Evolutionary conservation across 306 rosid genomes (phyloP).

Genomic region (Rubus idaeus): DNA sequence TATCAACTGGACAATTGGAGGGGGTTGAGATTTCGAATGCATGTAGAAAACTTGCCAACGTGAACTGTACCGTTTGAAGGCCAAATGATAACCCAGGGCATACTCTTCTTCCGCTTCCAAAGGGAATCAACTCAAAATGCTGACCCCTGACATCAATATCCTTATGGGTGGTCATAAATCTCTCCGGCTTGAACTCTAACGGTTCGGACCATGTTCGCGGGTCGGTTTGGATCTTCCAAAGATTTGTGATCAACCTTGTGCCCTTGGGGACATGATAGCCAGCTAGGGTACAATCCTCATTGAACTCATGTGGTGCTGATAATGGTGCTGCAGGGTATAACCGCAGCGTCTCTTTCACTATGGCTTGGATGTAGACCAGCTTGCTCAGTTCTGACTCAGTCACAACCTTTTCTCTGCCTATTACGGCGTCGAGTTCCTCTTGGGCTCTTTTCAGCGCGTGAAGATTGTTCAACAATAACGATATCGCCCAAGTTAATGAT

Average conservation of each 20-base stretch:
- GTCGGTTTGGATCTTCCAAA: slow-evolving; percentile 54
- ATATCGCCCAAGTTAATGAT: slow-evolving; percentile 38
- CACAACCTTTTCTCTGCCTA: slow-evolving; percentile 46
- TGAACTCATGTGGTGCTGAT: slow-evolving; percentile 33
- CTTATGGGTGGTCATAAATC: slow-evolving; percentile 45
- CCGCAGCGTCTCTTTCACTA: slow-evolving; percentile 22
- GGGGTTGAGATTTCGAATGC: neutral
- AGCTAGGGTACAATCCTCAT: slow-evolving; percentile 37
- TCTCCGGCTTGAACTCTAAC: slow-evolving; percentile 51
- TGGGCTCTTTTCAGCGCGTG: slow-evolving; percentile 24
- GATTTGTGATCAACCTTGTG: slow-evolving; percentile 39
- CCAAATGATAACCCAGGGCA: slow-evolving; percentile 38
- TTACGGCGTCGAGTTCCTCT: slow-evolving; percentile 15
- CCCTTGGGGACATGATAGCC: slow-evolving; percentile 42
- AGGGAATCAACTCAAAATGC: slow-evolving; percentile 10
- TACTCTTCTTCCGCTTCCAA: slow-evolving; percentile 40
- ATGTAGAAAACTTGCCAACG: neutral
- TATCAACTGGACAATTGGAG: neutral
- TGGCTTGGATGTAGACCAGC: slow-evolving; percentile 50
- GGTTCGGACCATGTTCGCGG: slow-evolving; percentile 42
- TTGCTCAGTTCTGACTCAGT: slow-evolving; percentile 42
- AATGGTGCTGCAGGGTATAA: slow-evolving; percentile 51
- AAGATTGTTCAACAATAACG: slow-evolving; percentile 33
- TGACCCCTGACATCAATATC: slow-evolving; percentile 42
- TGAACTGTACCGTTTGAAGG: slow-evolving; percentile 6